Conservation (phyloP, 2,329 filamentous ascomycete genomes). For the Periconia sp. region DNA sequence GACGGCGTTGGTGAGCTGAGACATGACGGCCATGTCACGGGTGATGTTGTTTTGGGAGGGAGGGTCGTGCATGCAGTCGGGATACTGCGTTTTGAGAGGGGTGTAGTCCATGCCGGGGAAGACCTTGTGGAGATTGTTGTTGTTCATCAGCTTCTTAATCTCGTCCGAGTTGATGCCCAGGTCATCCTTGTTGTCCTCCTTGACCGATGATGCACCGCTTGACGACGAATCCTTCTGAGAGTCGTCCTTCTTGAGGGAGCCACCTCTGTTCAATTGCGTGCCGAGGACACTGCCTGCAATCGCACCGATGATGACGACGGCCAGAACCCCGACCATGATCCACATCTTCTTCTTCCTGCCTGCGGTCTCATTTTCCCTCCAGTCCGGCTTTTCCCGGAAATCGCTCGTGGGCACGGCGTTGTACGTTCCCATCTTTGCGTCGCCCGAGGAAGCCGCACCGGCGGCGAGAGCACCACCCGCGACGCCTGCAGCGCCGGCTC, state of each 20-base stretch:
- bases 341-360: slow-evolving; percentile 69
- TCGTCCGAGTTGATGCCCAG: slow-evolving; percentile 73
- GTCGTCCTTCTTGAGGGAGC: slow-evolving; percentile 21
- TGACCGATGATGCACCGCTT: slow-evolving; percentile 47
- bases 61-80: slow-evolving; percentile 73
- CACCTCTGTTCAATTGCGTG: slow-evolving; percentile 62
- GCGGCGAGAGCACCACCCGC: slow-evolving; percentile 29
- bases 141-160: slow-evolving; percentile 81
- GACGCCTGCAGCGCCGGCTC: slow-evolving; percentile 44
- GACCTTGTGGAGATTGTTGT: slow-evolving; percentile 81
- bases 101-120: slow-evolving; percentile 97
- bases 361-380: slow-evolving; percentile 59
- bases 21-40: slow-evolving; percentile 84
- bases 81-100: slow-evolving; percentile 86
- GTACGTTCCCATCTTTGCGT: slow-evolving; percentile 54
- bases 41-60: slow-evolving; percentile 95
- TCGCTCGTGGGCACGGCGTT: slow-evolving; percentile 52
- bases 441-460: slow-evolving; percentile 33
- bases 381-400: slow-evolving; percentile 66
- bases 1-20: slow-evolving; percentile 84
- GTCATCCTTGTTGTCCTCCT: slow-evolving; percentile 70
- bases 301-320: slow-evolving; percentile 66
- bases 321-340: slow-evolving; percentile 66
- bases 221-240: slow-evolving; percentile 15
- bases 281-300: slow-evolving; percentile 76